Evolutionary conservation across 768 basidiomycete genomes (phyloP).

Genomic region (Albatrellus ellisii): DNA sequence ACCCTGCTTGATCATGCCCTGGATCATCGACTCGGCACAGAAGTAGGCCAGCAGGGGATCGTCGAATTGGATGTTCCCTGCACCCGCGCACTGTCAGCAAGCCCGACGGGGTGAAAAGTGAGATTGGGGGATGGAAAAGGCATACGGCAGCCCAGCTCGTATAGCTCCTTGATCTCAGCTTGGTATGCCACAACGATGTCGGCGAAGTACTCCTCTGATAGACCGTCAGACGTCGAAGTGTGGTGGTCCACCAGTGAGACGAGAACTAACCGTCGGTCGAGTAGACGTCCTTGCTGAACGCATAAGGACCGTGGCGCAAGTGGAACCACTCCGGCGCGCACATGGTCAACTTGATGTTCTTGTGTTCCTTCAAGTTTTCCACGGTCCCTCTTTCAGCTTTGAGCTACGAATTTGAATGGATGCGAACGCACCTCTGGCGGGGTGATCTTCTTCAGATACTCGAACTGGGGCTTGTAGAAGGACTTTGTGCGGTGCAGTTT

Average conservation of each 20-base stretch:
- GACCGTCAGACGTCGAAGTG: neutral
- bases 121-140: neutral
- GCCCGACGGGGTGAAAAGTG: neutral
- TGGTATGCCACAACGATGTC: conserved; percentile 35
- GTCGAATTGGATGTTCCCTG: conserved; percentile 30
- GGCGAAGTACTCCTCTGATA: conserved; percentile 33
- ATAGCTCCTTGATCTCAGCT: conserved; percentile 31
- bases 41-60: conserved; percentile 45
- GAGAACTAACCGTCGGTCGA: conserved; percentile 35
- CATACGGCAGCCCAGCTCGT: conserved; percentile 27
- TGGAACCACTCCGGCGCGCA: conserved; percentile 65
- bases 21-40: conserved; percentile 42
- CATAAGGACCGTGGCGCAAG: conserved; percentile 50
- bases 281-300: conserved; percentile 48
- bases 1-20: conserved; percentile 45
- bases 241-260: neutral
- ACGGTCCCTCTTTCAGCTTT: neutral
- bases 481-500: conserved; percentile 50
- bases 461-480: conserved; percentile 53
- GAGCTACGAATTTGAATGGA: neutral
- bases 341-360: conserved; percentile 57
- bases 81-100: neutral
- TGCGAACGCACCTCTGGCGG: conserved; percentile 31
- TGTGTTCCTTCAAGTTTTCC: conserved; percentile 36
- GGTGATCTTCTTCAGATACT: conserved; percentile 43